Conservation (phyloP, 345 rosid genomes). For the Excoecaria agallocha region DNA sequence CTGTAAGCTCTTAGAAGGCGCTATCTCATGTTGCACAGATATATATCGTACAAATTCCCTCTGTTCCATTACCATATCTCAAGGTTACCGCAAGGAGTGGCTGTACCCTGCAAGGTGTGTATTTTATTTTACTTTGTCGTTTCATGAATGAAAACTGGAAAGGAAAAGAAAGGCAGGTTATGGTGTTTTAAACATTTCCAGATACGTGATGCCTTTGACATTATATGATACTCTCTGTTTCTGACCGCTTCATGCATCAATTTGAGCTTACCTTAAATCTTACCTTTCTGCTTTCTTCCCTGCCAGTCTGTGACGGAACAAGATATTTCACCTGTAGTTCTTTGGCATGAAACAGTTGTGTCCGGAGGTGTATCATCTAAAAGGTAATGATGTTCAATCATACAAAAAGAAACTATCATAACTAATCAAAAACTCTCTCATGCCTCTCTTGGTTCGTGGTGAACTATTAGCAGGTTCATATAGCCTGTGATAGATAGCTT, state of each 20-base stretch:
- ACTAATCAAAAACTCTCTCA: neutral
- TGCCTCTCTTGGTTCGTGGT: neutral
- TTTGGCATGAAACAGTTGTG: constrained; percentile 2
- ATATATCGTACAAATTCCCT: constrained; percentile 23
- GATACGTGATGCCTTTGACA: neutral
- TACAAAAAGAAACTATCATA: neutral
- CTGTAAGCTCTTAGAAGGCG: too few species aligned
- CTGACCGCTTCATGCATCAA: too few species aligned
- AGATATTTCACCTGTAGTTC: neutral
- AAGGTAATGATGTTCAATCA: constrained; percentile 14
- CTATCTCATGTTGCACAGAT: constrained; percentile 9
- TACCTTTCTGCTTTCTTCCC: neutral
- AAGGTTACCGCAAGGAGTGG: constrained; percentile 19
- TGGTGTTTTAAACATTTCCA: neutral
- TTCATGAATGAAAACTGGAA: neutral
- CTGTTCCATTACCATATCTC: constrained; percentile 24
- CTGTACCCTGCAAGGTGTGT: constrained; percentile 19
- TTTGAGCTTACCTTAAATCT: neutral
- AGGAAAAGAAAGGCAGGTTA: neutral
- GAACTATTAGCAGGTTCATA: neutral
- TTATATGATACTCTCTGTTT: neutral
- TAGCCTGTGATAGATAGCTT: too few species aligned
- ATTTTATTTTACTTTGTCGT: neutral
- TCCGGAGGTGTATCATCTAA: neutral
- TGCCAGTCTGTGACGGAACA: constrained; percentile 3